phyloP scores from a whole-genome alignment of 108 stramenopile species.

The Stephanodiscus minutulus region DNA sequence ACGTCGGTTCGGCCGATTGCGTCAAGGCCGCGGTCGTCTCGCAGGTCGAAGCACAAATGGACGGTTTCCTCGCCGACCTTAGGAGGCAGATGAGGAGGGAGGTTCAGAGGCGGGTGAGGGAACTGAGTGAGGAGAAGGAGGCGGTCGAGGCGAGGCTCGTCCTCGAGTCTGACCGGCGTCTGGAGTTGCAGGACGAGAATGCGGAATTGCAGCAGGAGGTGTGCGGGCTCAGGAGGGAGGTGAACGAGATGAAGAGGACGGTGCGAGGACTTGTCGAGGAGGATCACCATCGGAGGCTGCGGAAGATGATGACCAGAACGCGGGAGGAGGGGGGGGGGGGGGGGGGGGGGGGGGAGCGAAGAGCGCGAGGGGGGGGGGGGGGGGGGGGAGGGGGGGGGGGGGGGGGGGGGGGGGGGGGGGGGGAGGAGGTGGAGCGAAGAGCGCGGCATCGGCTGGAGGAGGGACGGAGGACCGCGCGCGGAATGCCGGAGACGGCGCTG shows the following conservation, averaged over 20 bases:
- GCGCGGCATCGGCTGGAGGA: too few relatives aligned
- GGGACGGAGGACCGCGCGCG: too few relatives aligned
- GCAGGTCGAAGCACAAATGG: conserved; percentile 2
- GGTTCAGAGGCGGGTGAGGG: background rate
- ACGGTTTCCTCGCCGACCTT: background rate
- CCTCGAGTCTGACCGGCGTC: background rate
- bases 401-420: too few relatives aligned
- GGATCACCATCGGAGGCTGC: background rate
- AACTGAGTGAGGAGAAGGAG: background rate
- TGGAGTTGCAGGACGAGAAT: conserved; percentile 16
- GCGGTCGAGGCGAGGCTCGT: background rate
- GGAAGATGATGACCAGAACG: background rate
- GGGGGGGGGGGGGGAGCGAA: background rate
- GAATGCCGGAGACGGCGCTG: too few relatives aligned
- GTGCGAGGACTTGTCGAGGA: background rate
- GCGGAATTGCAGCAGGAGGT: background rate
- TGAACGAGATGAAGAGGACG: background rate
- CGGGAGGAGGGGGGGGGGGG: background rate
- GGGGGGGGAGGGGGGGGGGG: too few relatives aligned
- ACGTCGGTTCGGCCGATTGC: conserved; percentile 12
- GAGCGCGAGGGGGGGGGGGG: too few relatives aligned
- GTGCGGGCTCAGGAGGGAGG: background rate
- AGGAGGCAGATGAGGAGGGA: background rate
- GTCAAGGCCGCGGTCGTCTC: conserved; percentile 12
- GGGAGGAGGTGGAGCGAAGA: too few relatives aligned